Evolutionary conservation across 148 eudicot species (phyloP), one percentile per base, ranked within the genome.

Genomic region (Polygonum maritimum): DNA sequence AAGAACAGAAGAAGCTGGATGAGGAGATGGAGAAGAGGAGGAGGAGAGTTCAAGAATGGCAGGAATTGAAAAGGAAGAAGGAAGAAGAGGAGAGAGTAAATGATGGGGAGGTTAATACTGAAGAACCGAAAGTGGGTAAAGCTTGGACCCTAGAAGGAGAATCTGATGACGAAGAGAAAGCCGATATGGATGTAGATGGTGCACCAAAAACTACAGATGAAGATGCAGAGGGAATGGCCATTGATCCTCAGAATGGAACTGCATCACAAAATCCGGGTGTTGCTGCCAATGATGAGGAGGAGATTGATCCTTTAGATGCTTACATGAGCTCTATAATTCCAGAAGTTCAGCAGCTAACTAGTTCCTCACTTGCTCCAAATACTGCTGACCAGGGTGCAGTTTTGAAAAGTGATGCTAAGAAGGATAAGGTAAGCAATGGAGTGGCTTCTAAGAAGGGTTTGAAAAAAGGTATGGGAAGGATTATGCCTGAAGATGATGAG

Each of bases 1-100:
- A 91, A 76, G 97, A 91, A 77, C 97, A 91, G 48, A 80, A 79
- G 88, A 88, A 85, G 75, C 76, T 91, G 82, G 97, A 89, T 74
- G 97, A 91, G 33, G 97, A 91, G 85, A 91, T 91, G 97, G 97
- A 91, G 78, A 91, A 91, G 78, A 78, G 93, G 54, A 84, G 97
- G 82, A 91, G 93, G 81, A 89, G 97, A 79, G 97, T 91, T 77
- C 93, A 91, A 79, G 97, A 89, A 82, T 91, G 97, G 97, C 93
- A 89, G 75, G 97, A 91, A 54, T 65, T 88, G 67, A 82, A 73
- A 74, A 89, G 93, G 73, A 89, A 86, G 84, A 89, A 85, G 74
- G 97, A 91, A 87, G 91, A 91, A 86, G 81, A 88, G 18, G 90
- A 85, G 72, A 83, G 86, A 71, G 83, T 83, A 57, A 86, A 85